A percentile compares a stretch with the other conserved stretches of the same genome.
phyloP scores from a whole-genome alignment of 768 basidiomycete genomes.

The Hericium rajendrae region DNA sequence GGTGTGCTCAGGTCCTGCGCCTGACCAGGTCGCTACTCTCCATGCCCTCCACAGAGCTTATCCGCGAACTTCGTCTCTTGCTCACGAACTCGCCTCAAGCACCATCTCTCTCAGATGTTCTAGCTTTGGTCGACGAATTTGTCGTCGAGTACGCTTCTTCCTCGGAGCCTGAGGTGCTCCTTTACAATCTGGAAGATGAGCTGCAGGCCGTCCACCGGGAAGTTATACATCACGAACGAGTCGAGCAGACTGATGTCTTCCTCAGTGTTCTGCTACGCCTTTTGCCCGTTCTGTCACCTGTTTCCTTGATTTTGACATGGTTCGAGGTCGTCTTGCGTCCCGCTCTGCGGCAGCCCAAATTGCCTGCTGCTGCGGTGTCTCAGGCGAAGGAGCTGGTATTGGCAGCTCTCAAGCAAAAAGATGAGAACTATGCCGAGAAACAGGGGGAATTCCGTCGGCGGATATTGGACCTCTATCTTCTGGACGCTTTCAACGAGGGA shows the following conservation, averaged over 20 bases:
- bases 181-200: slow-evolving; percentile 53
- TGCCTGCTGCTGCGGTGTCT: slow-evolving; percentile 46
- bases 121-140: slow-evolving; percentile 45
- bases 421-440: slow-evolving; percentile 36
- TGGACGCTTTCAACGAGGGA: slow-evolving; percentile 68
- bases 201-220: slow-evolving; percentile 55
- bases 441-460: slow-evolving; percentile 57
- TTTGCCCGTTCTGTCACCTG: slow-evolving; percentile 47
- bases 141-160: slow-evolving; percentile 40
- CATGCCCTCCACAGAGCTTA: slow-evolving; percentile 31
- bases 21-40: background rate
- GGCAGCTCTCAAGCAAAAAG: slow-evolving; percentile 43
- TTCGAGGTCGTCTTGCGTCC: slow-evolving; percentile 74
- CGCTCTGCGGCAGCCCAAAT: slow-evolving; percentile 63
- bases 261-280: slow-evolving; percentile 58
- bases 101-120: slow-evolving; percentile 37
- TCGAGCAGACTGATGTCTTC: slow-evolving; percentile 56
- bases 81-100: slow-evolving; percentile 47
- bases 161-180: slow-evolving; percentile 32
- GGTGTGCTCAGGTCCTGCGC: no score
- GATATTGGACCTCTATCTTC: slow-evolving; percentile 65
- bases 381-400: slow-evolving; percentile 69
- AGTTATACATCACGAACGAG: slow-evolving; percentile 51
- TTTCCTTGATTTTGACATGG: slow-evolving; percentile 68
- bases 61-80: slow-evolving; percentile 45